Base-by-base conservation (phyloP, 73 alveolate species). In the Symbiodinium pilosum region DNA sequence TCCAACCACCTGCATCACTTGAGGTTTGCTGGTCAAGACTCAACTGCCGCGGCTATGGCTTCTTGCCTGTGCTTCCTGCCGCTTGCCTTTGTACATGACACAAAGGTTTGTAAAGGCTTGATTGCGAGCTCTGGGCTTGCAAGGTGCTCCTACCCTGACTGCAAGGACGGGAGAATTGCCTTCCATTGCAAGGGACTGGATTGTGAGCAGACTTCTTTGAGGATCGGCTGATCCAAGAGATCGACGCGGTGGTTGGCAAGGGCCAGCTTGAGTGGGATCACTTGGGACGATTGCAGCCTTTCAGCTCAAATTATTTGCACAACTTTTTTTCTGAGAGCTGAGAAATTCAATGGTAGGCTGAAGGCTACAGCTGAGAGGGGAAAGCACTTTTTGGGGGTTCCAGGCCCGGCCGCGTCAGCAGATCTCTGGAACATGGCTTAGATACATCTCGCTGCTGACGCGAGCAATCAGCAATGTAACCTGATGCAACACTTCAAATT, bases 1-100 rank as follows among this genome's bases (percentile, higher is more conserved):
- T 54, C 18, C 32, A 3, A 4, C 18, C n/a, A 30, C 16, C 71
- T 12, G 16, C n/a, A 54, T 21, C 1, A 26, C 77, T 56, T 24
- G 36, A 64, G 77, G 77, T 91, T 91, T n/a, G 97, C 97, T 2
- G 97, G 97, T 9, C 97, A 91, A 36, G 97, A 91, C 97, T 91
- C 97, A 38, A 91, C 97, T 4, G 97, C 97, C 1, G 97, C 97
- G 1, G 87, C 97, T 20, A 91, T 91, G 97, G 97, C 88, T 43
- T 91, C 97, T 2, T 91, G 97, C 77, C 88, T 91, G 26, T 91
- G 97, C 88, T 91, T 21, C 77, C 30, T 91, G 52, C 77, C 1
- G 77, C 77, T 26, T 28, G 77, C 38, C 77, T n/a, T n/a, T n/a
- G n/a, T n/a, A n/a, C n/a, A n/a, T n/a, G n/a, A n/a, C n/a, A n/a